Conservation (phyloP, 495 filamentous ascomycete species). For the Talaromyces thailandensis region DNA sequence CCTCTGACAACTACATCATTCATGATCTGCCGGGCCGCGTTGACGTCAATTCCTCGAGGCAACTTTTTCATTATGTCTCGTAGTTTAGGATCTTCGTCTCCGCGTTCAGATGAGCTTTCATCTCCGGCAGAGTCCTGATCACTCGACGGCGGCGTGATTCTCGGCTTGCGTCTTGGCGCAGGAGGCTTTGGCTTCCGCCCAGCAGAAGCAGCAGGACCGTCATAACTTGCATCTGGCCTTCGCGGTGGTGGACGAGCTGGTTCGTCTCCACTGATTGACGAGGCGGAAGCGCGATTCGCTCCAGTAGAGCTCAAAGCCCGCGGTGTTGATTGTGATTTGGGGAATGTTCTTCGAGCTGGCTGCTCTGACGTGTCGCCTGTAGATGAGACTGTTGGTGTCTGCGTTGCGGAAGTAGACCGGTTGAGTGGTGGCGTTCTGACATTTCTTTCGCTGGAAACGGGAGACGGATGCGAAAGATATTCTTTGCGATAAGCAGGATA, state of each 20-base stretch:
- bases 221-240: conserved; percentile 20
- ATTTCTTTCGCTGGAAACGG: neutral
- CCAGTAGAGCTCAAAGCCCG: conserved; percentile 9
- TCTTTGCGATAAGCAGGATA: conserved; percentile 5
- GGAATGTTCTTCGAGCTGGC: neutral
- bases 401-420: conserved; percentile 6
- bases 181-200: conserved; percentile 15
- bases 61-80: conserved; percentile 63
- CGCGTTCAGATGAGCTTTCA: conserved; percentile 28
- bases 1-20: conserved; percentile 95
- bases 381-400: conserved; percentile 9
- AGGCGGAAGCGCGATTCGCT: conserved; percentile 16
- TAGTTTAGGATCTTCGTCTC: conserved; percentile 39
- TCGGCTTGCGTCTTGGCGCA: conserved; percentile 15
- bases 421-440: neutral
- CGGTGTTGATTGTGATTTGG: conserved; percentile 18
- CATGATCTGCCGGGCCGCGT: conserved; percentile 80
- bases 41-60: conserved; percentile 69
- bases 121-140: conserved; percentile 32
- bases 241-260: conserved; percentile 11
- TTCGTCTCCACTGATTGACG: conserved; percentile 22
- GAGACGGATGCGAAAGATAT: neutral
- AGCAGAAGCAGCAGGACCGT: conserved; percentile 10
- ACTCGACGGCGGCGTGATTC: conserved; percentile 34
- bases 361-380: neutral